phyloP scores from a whole-genome alignment of 495 filamentous ascomycete species.

The Penicillium coffeae region DNA sequence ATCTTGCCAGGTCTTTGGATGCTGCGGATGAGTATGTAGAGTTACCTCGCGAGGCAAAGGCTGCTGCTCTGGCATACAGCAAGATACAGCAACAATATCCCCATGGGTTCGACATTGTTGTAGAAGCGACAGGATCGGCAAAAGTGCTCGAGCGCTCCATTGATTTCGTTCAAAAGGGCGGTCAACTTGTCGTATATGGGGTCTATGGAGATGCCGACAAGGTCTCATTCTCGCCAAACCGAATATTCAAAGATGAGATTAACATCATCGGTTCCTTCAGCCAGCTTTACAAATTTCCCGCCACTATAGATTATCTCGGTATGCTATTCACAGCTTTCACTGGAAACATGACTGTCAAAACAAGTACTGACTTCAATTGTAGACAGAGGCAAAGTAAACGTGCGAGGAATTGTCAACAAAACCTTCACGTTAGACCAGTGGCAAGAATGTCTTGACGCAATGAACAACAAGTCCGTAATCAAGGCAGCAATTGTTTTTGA shows the following conservation, averaged over 20 bases:
- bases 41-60: constrained; percentile 46
- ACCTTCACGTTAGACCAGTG: constrained; percentile 46
- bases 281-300: constrained; percentile 70
- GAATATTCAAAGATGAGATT: constrained; percentile 65
- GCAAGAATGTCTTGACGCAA: constrained; percentile 40
- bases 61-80: constrained; percentile 54
- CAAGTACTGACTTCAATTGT: constrained; percentile 15
- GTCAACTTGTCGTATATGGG: constrained; percentile 65
- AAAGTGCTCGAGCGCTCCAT: constrained; percentile 68
- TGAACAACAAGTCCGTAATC: constrained; percentile 63
- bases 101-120: constrained; percentile 69
- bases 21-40: constrained; percentile 62
- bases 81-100: constrained; percentile 62
- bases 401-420: constrained; percentile 51
- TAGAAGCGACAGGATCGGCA: constrained; percentile 59
- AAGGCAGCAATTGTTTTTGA: constrained; percentile 70
- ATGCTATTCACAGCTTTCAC: not conserved
- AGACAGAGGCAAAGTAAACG: constrained; percentile 62
- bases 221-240: constrained; percentile 62
- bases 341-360: too few species aligned
- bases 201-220: constrained; percentile 59
- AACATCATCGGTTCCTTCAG: constrained; percentile 68
- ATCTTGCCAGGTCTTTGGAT: constrained; percentile 63
- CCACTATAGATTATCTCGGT: constrained; percentile 59
- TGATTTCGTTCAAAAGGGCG: constrained; percentile 64